Conservation (phyloP, 2,329 filamentous ascomycete genomes). For the Zasmidium cellare region DNA sequence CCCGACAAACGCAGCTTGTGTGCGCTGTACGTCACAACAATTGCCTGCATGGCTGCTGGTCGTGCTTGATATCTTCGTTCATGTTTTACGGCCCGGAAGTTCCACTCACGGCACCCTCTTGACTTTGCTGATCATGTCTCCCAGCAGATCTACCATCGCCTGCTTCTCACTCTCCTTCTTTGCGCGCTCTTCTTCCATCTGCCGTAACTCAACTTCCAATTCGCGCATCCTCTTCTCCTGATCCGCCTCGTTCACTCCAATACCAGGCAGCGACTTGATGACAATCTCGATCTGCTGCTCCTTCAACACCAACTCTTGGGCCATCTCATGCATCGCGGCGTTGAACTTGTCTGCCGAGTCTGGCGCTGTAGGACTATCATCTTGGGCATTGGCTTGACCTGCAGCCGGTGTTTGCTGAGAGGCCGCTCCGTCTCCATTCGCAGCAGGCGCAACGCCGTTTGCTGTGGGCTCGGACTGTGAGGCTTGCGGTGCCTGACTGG, state of each 20-base stretch:
- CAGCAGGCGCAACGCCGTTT: slow-evolving; percentile 18
- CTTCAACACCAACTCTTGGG: slow-evolving; percentile 73
- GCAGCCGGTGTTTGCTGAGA: slow-evolving; percentile 1
- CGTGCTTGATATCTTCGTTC: not conserved
- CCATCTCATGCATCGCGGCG: slow-evolving; percentile 69
- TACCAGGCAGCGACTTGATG: slow-evolving; percentile 71
- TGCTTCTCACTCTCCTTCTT: slow-evolving; percentile 45
- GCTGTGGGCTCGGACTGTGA: slow-evolving; percentile 14
- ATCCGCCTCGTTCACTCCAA: slow-evolving; percentile 75
- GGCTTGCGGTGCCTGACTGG: slow-evolving; percentile 32
- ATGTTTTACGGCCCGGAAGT: not conserved
- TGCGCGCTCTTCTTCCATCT: slow-evolving; percentile 42
- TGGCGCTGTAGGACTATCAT: slow-evolving; percentile 54
- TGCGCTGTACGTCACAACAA: not conserved
- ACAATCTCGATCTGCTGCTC: slow-evolving; percentile 81
- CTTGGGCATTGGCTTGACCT: slow-evolving; percentile 22
- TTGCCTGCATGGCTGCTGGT: not conserved
- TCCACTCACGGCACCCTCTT: slow-evolving; percentile 33
- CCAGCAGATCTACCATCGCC: slow-evolving; percentile 44
- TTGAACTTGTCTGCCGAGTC: slow-evolving; percentile 65
- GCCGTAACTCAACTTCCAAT: slow-evolving; percentile 44
- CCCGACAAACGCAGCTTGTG: slow-evolving; percentile 3
- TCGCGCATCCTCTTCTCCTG: slow-evolving; percentile 63
- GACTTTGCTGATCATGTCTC: slow-evolving; percentile 47
- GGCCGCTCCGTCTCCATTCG: slow-evolving; percentile 8